Percentiles rank a stretch among this genome's conserved stretches.
phyloP scores from a whole-genome alignment of 306 rosid genomes.

The Fragaria ananassa region DNA sequence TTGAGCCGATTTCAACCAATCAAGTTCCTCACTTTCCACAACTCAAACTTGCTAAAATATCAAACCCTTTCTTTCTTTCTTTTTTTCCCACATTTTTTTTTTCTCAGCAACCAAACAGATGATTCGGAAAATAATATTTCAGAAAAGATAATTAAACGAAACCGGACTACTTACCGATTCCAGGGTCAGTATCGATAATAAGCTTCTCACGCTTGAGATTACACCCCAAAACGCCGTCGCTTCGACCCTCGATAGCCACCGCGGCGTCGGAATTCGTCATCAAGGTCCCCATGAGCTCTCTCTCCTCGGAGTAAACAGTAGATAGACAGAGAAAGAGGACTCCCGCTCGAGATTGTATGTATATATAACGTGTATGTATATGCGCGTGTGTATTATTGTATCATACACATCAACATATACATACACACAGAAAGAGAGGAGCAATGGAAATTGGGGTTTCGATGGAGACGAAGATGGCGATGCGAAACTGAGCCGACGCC shows the following conservation, averaged over 20 bases:
- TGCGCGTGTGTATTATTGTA: slow-evolving; percentile 8
- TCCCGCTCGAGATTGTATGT: background rate
- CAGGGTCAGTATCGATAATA: slow-evolving; percentile 96
- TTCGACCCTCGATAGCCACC: slow-evolving; percentile 13
- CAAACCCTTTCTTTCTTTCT: no score
- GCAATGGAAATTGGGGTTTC: slow-evolving; percentile 8
- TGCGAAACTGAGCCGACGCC: slow-evolving; percentile 16
- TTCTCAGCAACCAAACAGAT: no score
- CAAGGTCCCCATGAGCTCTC: slow-evolving; percentile 11
- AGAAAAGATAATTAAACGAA: no score
- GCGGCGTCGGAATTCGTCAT: slow-evolving; percentile 29
- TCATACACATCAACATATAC: slow-evolving; percentile 2
- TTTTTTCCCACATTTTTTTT: no score
- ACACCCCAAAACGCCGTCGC: slow-evolving; percentile 12
- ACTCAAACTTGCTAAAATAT: no score
- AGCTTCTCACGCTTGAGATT: slow-evolving; percentile 48
- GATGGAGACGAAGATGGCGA: slow-evolving; percentile 10
- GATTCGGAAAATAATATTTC: no score
- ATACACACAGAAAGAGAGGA: background rate
- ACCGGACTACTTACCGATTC: slow-evolving; percentile 94
- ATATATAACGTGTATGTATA: slow-evolving; percentile 10
- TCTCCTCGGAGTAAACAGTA: background rate
- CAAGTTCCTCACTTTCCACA: slow-evolving; percentile 2
- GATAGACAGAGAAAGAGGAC: background rate
- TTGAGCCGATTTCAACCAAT: background rate